A percentile compares a stretch with the other conserved stretches of the same genome.
phyloP scores from a whole-genome alignment of 2,329 filamentous ascomycete species.

The Penicillium sp. region DNA sequence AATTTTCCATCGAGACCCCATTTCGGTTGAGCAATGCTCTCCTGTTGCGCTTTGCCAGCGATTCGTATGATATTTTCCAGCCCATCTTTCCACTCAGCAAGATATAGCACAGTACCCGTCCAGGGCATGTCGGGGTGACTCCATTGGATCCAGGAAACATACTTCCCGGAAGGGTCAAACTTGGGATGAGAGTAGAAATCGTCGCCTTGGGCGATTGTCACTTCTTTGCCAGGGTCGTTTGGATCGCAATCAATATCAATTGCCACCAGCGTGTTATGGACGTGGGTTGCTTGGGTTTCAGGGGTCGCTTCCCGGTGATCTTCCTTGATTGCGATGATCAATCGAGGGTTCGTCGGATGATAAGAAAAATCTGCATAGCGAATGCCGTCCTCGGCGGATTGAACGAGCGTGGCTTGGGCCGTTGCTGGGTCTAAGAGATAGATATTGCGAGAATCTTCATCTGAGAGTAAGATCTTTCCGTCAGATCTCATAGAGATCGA shows the following conservation, averaged over 20 bases:
- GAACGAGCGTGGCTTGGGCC: constrained; percentile 39
- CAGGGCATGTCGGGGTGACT: constrained; percentile 58
- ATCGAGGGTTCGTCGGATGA: constrained; percentile 38
- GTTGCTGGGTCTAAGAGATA: constrained; percentile 46
- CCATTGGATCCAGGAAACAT: constrained; percentile 59
- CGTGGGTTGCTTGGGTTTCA: constrained; percentile 26
- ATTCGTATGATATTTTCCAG: constrained; percentile 40
- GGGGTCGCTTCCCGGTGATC: constrained; percentile 46
- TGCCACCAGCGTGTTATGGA: constrained; percentile 38
- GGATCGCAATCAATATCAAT: constrained; percentile 27
- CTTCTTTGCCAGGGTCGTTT: constrained; percentile 33
- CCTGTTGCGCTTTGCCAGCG: constrained; percentile 44
- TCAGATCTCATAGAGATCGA: constrained; percentile 45
- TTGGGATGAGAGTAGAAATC: constrained; percentile 58
- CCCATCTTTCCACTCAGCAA: constrained; percentile 47
- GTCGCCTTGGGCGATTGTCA: constrained; percentile 45
- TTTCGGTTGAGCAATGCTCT: constrained; percentile 53
- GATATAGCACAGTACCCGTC: constrained; percentile 49
- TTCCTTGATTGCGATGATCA: constrained; percentile 57
- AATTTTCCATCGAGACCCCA: constrained; percentile 55
- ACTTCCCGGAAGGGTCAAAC: constrained; percentile 51
- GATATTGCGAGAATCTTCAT: constrained; percentile 47
- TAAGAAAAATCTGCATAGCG: constrained; percentile 51
- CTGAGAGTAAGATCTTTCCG: constrained; percentile 51
- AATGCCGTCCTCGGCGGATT: constrained; percentile 26